phyloP scores from a whole-genome alignment of 1,139 yeast genomes.

The Meyerozyma smithsonii region DNA sequence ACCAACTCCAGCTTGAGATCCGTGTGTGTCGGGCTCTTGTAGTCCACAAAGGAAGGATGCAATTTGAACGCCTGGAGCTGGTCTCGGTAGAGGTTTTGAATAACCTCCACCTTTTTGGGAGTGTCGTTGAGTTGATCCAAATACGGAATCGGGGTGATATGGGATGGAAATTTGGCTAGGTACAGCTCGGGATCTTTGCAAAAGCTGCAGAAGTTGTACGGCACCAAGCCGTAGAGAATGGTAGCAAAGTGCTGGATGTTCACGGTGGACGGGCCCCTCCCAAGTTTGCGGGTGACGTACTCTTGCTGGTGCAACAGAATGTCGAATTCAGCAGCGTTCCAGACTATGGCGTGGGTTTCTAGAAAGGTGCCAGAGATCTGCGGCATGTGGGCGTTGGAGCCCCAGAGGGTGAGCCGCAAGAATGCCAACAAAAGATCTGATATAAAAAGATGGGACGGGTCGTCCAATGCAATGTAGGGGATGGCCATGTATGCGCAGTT shows the following conservation, averaged over 20 bases:
- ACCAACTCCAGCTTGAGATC: background rate
- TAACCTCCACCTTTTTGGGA: slow-evolving; percentile 5
- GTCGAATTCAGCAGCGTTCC: slow-evolving; percentile 16
- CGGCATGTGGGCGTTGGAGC: slow-evolving; percentile 8
- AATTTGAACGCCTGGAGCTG: slow-evolving; percentile 1
- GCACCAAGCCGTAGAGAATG: slow-evolving; percentile 58
- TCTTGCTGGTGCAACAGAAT: slow-evolving; percentile 9
- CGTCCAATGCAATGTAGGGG: slow-evolving; percentile 42
- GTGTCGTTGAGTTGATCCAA: slow-evolving; percentile 8
- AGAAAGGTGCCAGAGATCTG: slow-evolving; percentile 1
- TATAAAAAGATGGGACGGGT: slow-evolving; percentile 25
- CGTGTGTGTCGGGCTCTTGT: background rate
- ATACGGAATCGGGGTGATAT: slow-evolving; percentile 13
- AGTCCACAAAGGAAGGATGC: background rate
- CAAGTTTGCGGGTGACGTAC: background rate
- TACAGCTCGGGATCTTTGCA: slow-evolving; percentile 32
- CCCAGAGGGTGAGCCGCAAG: slow-evolving; percentile 29
- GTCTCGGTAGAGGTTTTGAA: slow-evolving; percentile 4
- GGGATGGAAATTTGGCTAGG: slow-evolving; percentile 16
- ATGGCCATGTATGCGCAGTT: slow-evolving; percentile 48
- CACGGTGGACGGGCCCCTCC: background rate
- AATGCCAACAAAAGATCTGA: slow-evolving; percentile 44
- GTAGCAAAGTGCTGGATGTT: slow-evolving; percentile 23
- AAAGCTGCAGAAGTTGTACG: slow-evolving; percentile 45
- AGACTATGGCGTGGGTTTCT: background rate